phyloP scores from a whole-genome alignment of 257 asterid species.

The Thymus quinquecostatus region DNA sequence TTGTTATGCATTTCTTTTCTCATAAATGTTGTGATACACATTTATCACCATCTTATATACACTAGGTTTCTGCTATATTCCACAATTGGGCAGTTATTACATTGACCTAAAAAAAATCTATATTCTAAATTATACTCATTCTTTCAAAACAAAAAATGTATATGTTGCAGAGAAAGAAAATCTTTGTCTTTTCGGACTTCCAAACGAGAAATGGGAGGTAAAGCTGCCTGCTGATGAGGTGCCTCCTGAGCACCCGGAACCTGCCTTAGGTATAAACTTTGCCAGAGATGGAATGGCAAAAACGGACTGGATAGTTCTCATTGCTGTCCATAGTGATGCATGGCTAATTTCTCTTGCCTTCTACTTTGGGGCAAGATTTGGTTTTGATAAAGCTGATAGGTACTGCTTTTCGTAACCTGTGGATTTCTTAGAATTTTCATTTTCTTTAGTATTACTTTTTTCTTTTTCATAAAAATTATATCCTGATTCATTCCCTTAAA shows the following conservation, averaged over 20 bases:
- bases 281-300: conserved; percentile 85
- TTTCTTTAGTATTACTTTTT: not conserved
- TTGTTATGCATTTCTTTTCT: not conserved
- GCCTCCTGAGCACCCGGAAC: conserved; percentile 93
- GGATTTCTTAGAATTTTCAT: not conserved
- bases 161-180: conserved; percentile 67
- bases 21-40: not conserved
- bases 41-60: conserved; percentile 1
- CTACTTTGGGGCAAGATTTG: conserved; percentile 79
- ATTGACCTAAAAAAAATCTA: not conserved
- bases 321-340: conserved; percentile 84
- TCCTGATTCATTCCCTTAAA: conserved; percentile 14
- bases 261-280: conserved; percentile 84
- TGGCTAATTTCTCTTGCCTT: conserved; percentile 80
- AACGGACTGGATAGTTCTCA: conserved; percentile 83
- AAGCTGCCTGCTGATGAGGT: conserved; percentile 84
- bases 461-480: not conserved
- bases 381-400: conserved; percentile 79
- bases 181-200: conserved; percentile 77
- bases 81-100: not conserved
- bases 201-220: conserved; percentile 78
- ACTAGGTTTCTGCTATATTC: not conserved
- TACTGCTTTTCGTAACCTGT: conserved; percentile 26
- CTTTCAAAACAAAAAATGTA: conserved; percentile 13
- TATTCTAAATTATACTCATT: conserved; percentile 7